phyloP scores from a whole-genome alignment of 352 stramenopile genomes.

The Phytopythium litorale region DNA sequence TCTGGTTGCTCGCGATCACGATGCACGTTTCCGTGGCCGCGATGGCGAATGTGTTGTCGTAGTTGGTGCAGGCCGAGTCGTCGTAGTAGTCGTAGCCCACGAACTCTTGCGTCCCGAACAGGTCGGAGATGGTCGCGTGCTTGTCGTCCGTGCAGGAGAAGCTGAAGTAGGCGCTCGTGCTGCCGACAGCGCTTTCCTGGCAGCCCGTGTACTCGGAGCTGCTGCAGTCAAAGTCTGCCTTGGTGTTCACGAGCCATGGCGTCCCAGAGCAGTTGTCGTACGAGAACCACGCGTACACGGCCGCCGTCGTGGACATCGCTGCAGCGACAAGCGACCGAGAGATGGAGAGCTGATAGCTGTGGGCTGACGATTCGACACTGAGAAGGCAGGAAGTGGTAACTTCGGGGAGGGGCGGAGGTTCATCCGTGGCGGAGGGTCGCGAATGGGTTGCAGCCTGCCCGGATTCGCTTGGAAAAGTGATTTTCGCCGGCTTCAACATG shows the following conservation, averaged over 20 bases:
- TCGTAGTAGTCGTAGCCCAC: conserved; percentile 1
- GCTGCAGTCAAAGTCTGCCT: conserved; percentile 4
- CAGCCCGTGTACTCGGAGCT: not conserved
- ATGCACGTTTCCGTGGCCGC: not conserved
- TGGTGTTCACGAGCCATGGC: not conserved
- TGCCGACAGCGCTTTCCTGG: not conserved
- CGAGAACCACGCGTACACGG: not conserved
- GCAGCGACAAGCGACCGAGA: not conserved
- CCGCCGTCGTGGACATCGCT: not conserved
- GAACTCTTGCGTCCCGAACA: conserved; percentile 1
- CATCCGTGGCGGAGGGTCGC: too few relatives aligned
- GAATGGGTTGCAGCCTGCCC: too few relatives aligned
- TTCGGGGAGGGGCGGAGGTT: too few relatives aligned
- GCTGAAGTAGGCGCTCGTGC: not conserved
- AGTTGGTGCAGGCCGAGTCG: conserved; percentile 3
- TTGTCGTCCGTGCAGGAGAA: not conserved
- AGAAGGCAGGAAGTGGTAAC: too few relatives aligned
- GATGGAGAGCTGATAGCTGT: too few relatives aligned
- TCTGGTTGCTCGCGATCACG: not conserved
- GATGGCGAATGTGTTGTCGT: not conserved
- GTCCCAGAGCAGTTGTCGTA: not conserved
- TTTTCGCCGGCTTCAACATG: too few relatives aligned
- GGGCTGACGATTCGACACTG: too few relatives aligned
- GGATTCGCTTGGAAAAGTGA: too few relatives aligned
- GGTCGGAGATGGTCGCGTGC: not conserved